phyloP scores from a whole-genome alignment of 2,329 filamentous ascomycete genomes.

The Hymenoscyphus scutula region DNA sequence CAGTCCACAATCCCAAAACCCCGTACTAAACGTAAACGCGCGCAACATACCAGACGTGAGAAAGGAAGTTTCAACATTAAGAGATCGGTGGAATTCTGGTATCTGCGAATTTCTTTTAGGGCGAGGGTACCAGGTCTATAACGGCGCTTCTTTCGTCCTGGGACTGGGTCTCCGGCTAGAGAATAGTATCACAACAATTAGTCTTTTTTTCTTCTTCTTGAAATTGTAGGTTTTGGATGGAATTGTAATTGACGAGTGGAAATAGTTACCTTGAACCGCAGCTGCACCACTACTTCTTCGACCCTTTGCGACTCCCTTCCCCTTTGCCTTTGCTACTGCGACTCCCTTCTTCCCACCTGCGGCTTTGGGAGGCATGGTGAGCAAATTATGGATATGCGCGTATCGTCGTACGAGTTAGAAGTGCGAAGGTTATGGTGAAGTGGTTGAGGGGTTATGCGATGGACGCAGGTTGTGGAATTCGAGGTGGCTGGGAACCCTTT shows the following conservation, averaged over 20 bases:
- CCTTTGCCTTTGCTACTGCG: background rate
- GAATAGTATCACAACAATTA: background rate
- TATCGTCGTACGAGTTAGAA: background rate
- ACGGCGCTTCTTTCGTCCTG: constrained; percentile 58
- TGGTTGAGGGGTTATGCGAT: background rate
- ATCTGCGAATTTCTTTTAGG: constrained; percentile 85
- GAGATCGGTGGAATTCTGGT: constrained; percentile 87
- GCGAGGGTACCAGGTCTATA: constrained; percentile 81
- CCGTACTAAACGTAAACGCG: constrained; percentile 28
- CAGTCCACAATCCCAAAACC: background rate
- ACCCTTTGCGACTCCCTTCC: background rate
- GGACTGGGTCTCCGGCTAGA: constrained; percentile 70
- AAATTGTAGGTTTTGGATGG: background rate
- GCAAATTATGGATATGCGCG: background rate
- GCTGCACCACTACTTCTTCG: constrained; percentile 1
- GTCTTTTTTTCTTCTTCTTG: background rate
- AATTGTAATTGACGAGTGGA: background rate
- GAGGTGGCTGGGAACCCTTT: constrained; percentile 12
- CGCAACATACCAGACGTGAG: constrained; percentile 60
- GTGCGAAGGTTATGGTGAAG: no score
- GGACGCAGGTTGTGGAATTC: background rate
- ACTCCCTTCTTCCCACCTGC: background rate
- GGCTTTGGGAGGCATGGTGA: constrained; percentile 15
- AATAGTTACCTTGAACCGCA: background rate
- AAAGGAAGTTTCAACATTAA: constrained; percentile 79